Evolutionary conservation across 768 basidiomycete genomes (phyloP), one percentile per base, ranked within the genome.

Genomic region (Tricholoma furcatifolium): DNA sequence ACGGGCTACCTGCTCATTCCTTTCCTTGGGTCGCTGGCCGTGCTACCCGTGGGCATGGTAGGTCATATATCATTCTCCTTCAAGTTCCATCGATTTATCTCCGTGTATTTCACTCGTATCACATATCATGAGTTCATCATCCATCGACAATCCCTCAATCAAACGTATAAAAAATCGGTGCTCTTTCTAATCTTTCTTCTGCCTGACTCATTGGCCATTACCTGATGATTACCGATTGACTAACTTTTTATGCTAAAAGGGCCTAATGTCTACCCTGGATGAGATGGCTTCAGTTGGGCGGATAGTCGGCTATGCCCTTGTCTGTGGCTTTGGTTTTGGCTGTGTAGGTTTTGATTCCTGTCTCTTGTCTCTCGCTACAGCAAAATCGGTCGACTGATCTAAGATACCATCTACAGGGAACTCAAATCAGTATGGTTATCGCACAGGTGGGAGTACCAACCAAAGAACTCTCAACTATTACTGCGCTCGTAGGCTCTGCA

Each of bases 311-410:
- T 63, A 61, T 49, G 57, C 61, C 12, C 34, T 65, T n/a, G 27
- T 62, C 11, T 56, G 49, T 20, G 64, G 62, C 7, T 53, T 63
- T 31, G 62, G 58, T 7, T 65, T 65, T 51, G 64, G 64, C 50
- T 56, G 57, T 39, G 62, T 64, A 43, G 30, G 64, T 57, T 12
- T 32, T 32, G 9, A 17, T 36, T 12, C 38, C 30, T 10, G n/a
- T 2, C 5, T 24, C 15, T 20, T 41, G 24, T 14, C n/a, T 14
- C n/a, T 41, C 35, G 18, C 30, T 38, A 27, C 14, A 15, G 11
- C 30, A 10, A 44, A 24, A 27, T 1, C 18, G n/a, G 8, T 50
- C 17, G 30, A 38, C 20, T 41, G 18, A 45, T 49, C 2, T 35
- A 11, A 6, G 42, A 43, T 43, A 7, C 5, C 15, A 15, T 7